These are phyloP conservation scores for Solanum bulbocastanum DNA, from an alignment of 257 asterid species.

Conservation along the genomic window DNA sequence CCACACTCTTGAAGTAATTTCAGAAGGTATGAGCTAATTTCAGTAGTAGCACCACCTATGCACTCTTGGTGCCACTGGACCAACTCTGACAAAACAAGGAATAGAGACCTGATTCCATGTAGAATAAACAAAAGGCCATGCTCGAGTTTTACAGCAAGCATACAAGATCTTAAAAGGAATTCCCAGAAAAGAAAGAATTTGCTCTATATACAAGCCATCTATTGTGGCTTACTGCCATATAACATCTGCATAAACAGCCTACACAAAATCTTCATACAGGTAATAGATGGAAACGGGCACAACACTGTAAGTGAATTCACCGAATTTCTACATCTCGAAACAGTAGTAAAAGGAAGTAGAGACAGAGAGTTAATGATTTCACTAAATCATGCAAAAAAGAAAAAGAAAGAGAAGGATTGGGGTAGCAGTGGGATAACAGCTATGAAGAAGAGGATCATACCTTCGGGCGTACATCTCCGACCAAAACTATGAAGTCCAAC, in stretches of 20 bases:
- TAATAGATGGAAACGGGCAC: neutral
- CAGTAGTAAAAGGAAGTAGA: neutral
- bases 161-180: neutral
- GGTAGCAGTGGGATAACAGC: neutral
- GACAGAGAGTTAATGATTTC: neutral
- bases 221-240: neutral
- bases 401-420: neutral
- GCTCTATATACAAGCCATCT: neutral
- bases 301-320: neutral
- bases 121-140: neutral
- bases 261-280: neutral
- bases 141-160: neutral
- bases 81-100: neutral
- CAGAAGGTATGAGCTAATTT: neutral
- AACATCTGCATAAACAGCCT: neutral
- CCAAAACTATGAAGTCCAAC: slow-evolving; percentile 76
- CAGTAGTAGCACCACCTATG: neutral
- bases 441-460: slow-evolving; percentile 20
- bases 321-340: neutral
- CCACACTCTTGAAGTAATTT: neutral
- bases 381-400: neutral
- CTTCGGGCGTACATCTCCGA: slow-evolving; percentile 91
- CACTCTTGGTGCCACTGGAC: neutral
- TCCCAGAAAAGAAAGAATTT: neutral
- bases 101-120: neutral